A percentile compares a stretch with the other conserved stretches of the same genome.
Evolutionary conservation across 352 stramenopile genomes (phyloP).

Genomic region (Phytophthora megakarya): DNA sequence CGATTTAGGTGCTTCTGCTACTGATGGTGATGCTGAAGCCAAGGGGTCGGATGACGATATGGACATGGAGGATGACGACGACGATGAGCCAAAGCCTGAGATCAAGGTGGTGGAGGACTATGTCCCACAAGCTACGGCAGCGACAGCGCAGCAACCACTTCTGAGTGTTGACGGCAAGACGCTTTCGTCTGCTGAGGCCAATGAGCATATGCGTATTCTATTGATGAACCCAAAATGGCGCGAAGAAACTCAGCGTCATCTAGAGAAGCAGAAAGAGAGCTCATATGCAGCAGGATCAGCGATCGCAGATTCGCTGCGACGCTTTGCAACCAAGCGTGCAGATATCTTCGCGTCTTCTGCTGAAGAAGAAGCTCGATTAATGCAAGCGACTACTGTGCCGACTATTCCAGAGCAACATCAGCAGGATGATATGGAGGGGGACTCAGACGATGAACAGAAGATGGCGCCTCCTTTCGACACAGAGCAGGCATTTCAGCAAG

Average conservation of each 20-base stretch:
- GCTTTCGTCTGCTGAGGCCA: slow-evolving; percentile 84
- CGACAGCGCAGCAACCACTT: slow-evolving; percentile 47
- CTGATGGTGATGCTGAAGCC: slow-evolving; percentile 26
- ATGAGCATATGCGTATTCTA: slow-evolving; percentile 99
- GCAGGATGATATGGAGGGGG: slow-evolving; percentile 51
- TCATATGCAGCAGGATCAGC: slow-evolving; percentile 93
- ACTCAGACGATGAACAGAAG: slow-evolving; percentile 47
- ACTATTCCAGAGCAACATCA: slow-evolving; percentile 20
- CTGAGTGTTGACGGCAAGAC: slow-evolving; percentile 89
- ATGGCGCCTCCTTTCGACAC: slow-evolving; percentile 1
- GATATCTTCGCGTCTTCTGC: slow-evolving; percentile 94
- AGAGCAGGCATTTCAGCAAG: slow-evolving; percentile 15
- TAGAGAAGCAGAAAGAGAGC: slow-evolving; percentile 97
- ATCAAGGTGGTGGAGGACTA: slow-evolving; percentile 90
- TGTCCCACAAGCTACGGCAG: slow-evolving; percentile 54
- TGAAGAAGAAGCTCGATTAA: slow-evolving; percentile 76
- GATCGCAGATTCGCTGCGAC: slow-evolving; percentile 94
- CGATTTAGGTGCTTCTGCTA: slow-evolving; percentile 46
- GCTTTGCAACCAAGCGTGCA: slow-evolving; percentile 91
- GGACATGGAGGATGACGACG: slow-evolving; percentile 85
- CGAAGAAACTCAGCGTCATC: slow-evolving; percentile 94
- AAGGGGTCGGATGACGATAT: slow-evolving; percentile 87
- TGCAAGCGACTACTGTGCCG: slow-evolving; percentile 51
- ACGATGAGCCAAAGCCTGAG: slow-evolving; percentile 57
- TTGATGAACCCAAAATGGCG: slow-evolving; percentile 98